Evolutionary conservation across 441 rosid species (phyloP), one percentile per base, ranked within the genome.

Genomic region (Arabidopsis lyrata): DNA sequence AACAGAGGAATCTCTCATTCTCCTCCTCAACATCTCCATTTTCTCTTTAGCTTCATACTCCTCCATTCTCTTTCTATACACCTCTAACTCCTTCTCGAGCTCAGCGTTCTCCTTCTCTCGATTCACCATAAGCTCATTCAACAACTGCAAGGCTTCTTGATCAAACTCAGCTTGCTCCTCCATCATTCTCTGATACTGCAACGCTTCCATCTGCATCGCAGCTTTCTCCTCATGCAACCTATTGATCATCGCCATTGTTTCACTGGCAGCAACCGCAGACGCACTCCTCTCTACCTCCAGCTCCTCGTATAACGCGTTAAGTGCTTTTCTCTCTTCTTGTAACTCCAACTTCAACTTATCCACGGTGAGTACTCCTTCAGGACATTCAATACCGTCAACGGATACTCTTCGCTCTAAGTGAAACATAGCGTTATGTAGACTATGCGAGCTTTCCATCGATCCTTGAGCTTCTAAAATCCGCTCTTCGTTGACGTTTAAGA

Each of bases 161-260:
- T 95, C 97, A 14, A 90, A 95, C 66, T 92, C 97, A 0, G 94
- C 80, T 52, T 92, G 97, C 68, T 95, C 99, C 58, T 95, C 99
- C 99, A 95, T 95, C 97, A 95, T 92, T 68, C 99, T 83, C 76
- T 95, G 96, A 31, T 95, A 95, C 80, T 95, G 99, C 78, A 90
- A 77, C 15, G 97, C 99, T 75, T 95, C 99, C 99, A 95, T 95
- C 88, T 92, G 98, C 96, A 92, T 86, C 7, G 97, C 97, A 0
- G 99, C 96, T 75, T 90, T 95, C 85, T 95, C 98, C 72, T 90
- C 99, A 60, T 95, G 99, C 50, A 95, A 89, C 73, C 97, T 79
- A 52, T 90, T 95, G 64, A 95, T 95, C 99, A 95, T 95, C 1
- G 98, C 99, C 99, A 95, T 95, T 11, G 99, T 90, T 67, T 95